Percentiles rank a stretch among this genome's conserved stretches.
Conservation (phyloP, 495 filamentous ascomycete genomes). For the Monascus purpureus region DNA sequence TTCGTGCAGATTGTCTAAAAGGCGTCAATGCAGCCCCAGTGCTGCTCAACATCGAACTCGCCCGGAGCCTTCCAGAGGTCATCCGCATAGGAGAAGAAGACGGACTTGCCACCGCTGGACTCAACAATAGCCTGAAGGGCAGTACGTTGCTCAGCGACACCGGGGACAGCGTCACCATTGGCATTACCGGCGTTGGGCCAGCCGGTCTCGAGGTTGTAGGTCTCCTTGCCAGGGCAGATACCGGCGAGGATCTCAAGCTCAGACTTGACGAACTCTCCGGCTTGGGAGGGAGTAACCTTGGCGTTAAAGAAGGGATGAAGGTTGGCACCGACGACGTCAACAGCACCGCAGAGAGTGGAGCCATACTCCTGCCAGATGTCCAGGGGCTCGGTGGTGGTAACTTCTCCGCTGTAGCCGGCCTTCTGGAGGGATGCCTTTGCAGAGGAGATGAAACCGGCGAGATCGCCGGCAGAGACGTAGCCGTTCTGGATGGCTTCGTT, state of each 20-base stretch:
- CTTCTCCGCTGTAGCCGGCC: constrained; percentile 57
- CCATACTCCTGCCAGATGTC: constrained; percentile 47
- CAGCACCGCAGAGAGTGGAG: constrained; percentile 46
- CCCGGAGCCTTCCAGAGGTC: constrained; percentile 73
- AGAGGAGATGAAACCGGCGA: constrained; percentile 53
- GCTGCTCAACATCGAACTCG: constrained; percentile 58
- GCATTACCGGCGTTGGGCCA: constrained; percentile 62
- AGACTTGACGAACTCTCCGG: constrained; percentile 56
- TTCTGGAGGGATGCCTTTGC: constrained; percentile 31
- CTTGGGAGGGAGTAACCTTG: constrained; percentile 39
- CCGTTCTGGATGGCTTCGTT: constrained; percentile 77
- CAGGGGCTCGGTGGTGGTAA: constrained; percentile 80
- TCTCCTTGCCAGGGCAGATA: constrained; percentile 50
- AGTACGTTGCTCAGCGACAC: constrained; percentile 47
- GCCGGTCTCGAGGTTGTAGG: constrained; percentile 75
- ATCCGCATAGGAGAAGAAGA: constrained; percentile 69
- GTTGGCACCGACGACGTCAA: constrained; percentile 74
- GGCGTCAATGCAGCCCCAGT: constrained; percentile 52
- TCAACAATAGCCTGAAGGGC: constrained; percentile 54
- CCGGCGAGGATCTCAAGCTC: constrained; percentile 52
- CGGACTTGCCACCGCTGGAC: constrained; percentile 40
- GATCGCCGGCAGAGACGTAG: constrained; percentile 42
- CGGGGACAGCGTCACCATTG: constrained; percentile 61
- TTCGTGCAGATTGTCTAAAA: constrained; percentile 26
- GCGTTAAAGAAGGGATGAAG: constrained; percentile 92